Evolutionary conservation across 345 rosid species (phyloP), one percentile per base, ranked within the genome.

Genomic region (Eucalyptus pauciflora): DNA sequence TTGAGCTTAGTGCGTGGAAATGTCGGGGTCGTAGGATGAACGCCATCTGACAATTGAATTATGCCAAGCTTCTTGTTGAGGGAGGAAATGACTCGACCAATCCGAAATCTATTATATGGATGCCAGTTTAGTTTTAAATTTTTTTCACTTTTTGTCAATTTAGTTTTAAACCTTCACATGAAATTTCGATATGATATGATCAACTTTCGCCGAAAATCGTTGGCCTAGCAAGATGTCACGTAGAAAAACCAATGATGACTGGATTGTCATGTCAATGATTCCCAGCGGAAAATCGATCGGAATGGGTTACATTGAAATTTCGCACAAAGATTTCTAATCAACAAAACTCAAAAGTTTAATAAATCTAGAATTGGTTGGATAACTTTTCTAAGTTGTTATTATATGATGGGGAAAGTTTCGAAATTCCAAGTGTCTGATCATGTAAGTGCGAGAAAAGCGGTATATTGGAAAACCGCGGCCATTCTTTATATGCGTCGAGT

Each of bases 151-250:
- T 67, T n/a, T 17, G 13, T 33, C 13, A 9, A 33, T 71, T 71
- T 33, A 17, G 1, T 9, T 11, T 2, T 17, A 17, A 33, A 33
- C 4, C 4, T 71, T 33, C 13, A 3, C 20, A 3, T 18, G 3
- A 10, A 71, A 33, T 71, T 3, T 71, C 2, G 12, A 17, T 56
- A 56, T 56, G 3, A 22, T 56, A 3, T 2, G 0, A 17, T 4
- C 22, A 69, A 69, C 43, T 69, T 33, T 31, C 4, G 7, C 1
- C 1, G 0, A 29, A 27, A 62, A 62, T 14, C 8, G 0, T 13
- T 4, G 0, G 7, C 31, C 33, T 6, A 3, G 16, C 3, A 12
- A 29, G 2, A 8, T 62, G 69, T 13, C 31, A 11, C 69, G 2
- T 12, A 62, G 69, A 25, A 56, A 24, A 22, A 9, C 13, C 62